Percentiles rank a stretch among this genome's conserved stretches.
Evolutionary conservation across 352 stramenopile species (phyloP).

Genomic region (Discostella stelligera): DNA sequence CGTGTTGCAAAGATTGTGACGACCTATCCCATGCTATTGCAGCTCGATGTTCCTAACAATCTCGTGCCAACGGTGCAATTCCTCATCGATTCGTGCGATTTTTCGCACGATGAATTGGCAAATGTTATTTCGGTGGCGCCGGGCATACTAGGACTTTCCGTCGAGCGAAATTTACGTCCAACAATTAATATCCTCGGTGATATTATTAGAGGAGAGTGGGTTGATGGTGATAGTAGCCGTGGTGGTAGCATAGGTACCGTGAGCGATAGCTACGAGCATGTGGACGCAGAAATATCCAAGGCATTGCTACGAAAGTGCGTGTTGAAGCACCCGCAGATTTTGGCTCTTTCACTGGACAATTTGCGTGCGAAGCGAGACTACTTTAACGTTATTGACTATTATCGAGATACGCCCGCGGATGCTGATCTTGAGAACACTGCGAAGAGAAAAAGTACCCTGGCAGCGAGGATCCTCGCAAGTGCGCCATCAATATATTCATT

Average conservation of each 20-base stretch:
- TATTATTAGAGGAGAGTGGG: constrained; percentile 9
- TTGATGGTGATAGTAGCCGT: not conserved
- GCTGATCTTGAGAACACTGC: not conserved
- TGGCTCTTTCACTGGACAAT: constrained; percentile 65
- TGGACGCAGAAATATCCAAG: constrained; percentile 20
- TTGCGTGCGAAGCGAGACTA: constrained; percentile 63
- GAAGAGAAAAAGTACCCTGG: constrained; percentile 25
- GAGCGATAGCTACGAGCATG: not conserved
- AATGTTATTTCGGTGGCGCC: constrained; percentile 47
- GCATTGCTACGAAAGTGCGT: constrained; percentile 55
- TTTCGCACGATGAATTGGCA: constrained; percentile 39
- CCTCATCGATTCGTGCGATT: constrained; percentile 42
- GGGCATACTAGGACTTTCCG: constrained; percentile 56
- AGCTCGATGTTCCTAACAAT: constrained; percentile 66
- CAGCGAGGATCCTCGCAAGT: constrained; percentile 50
- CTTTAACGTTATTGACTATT: constrained; percentile 57
- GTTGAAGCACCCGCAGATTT: constrained; percentile 67
- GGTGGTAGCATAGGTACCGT: not conserved
- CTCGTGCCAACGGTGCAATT: constrained; percentile 58
- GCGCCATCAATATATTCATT: constrained; percentile 69
- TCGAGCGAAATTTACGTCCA: constrained; percentile 65
- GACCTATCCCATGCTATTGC: constrained; percentile 56
- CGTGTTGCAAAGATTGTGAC: constrained; percentile 54
- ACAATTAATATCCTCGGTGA: constrained; percentile 55
- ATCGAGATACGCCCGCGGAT: not conserved